Evolutionary conservation across 768 basidiomycete species (phyloP).

Genomic region (Termitomyces sp.): DNA sequence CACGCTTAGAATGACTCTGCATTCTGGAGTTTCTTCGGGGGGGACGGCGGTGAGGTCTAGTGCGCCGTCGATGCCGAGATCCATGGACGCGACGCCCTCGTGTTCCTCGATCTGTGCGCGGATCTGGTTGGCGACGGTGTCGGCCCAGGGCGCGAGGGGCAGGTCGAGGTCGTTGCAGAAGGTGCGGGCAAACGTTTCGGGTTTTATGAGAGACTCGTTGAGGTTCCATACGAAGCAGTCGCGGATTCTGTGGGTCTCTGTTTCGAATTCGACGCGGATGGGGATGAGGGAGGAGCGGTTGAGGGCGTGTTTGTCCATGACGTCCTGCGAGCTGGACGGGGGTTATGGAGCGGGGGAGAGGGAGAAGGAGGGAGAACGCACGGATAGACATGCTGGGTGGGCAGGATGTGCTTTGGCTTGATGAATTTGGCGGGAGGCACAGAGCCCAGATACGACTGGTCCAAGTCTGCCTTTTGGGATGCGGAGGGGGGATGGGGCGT

Average conservation of each 20-base stretch:
- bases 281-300: conserved; percentile 63
- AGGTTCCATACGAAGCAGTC: conserved; percentile 97
- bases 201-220: conserved; percentile 80
- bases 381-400: conserved; percentile 70
- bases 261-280: conserved; percentile 93
- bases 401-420: conserved; percentile 47
- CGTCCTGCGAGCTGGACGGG: conserved; percentile 52
- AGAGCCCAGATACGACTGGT: conserved; percentile 87
- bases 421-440: conserved; percentile 80
- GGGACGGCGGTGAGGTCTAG: conserved; percentile 38
- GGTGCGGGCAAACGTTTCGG: conserved; percentile 77
- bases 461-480: conserved; percentile 55
- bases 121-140: conserved; percentile 83
- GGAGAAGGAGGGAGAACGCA: conserved; percentile 36
- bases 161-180: conserved; percentile 91
- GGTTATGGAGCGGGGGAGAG: neutral
- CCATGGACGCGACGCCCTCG: conserved; percentile 75
- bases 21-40: conserved; percentile 64
- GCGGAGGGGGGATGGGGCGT: conserved; percentile 31
- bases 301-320: conserved; percentile 58
- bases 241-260: conserved; percentile 84
- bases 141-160: conserved; percentile 57
- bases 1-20: conserved; percentile 78
- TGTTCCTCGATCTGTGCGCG: conserved; percentile 89
- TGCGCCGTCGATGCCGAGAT: conserved; percentile 58